These are phyloP conservation scores for Wallacemonas sp. DNA, from an alignment of 208 protist genomes.

Conservation along the genomic window DNA sequence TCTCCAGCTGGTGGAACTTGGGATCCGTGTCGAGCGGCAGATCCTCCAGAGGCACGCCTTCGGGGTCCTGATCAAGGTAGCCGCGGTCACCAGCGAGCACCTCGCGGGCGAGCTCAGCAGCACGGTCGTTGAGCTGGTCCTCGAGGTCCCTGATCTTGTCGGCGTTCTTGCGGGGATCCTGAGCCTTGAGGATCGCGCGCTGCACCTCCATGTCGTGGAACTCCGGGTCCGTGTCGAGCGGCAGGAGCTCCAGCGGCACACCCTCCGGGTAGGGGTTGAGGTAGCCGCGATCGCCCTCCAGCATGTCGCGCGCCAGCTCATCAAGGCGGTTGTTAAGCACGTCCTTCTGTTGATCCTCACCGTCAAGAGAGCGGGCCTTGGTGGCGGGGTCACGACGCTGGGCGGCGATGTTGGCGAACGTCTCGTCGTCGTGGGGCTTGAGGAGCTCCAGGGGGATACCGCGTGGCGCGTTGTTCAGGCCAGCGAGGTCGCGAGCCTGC, in stretches of 20 bases:
- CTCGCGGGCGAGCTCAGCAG: constrained; percentile 65
- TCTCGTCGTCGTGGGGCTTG: constrained; percentile 58
- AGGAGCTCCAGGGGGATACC: constrained; percentile 68
- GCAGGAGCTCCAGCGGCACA: constrained; percentile 58
- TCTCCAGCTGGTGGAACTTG: constrained; percentile 64
- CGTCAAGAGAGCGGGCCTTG: constrained; percentile 32
- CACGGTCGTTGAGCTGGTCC: constrained; percentile 56
- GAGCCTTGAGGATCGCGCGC: constrained; percentile 43
- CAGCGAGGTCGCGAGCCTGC: constrained; percentile 48
- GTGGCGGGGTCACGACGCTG: constrained; percentile 42
- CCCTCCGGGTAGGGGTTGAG: constrained; percentile 66
- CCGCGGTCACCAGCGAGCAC: constrained; percentile 51
- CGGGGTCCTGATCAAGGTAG: constrained; percentile 68
- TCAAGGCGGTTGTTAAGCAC: constrained; percentile 61
- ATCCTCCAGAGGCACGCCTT: constrained; percentile 60
- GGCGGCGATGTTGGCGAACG: constrained; percentile 43
- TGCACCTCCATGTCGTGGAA: constrained; percentile 78
- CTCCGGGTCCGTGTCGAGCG: constrained; percentile 62
- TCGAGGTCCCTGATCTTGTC: constrained; percentile 54
- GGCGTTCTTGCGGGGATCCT: constrained; percentile 57
- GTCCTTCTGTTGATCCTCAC: constrained; percentile 17
- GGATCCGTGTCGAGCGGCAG: constrained; percentile 69
- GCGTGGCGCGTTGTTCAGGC: constrained; percentile 43
- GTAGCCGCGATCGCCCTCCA: constrained; percentile 54
- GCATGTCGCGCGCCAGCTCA: constrained; percentile 55